Evolutionary conservation across 176 grass and related monocot genomes (phyloP).

Genomic region (Elymus sibiricus): DNA sequence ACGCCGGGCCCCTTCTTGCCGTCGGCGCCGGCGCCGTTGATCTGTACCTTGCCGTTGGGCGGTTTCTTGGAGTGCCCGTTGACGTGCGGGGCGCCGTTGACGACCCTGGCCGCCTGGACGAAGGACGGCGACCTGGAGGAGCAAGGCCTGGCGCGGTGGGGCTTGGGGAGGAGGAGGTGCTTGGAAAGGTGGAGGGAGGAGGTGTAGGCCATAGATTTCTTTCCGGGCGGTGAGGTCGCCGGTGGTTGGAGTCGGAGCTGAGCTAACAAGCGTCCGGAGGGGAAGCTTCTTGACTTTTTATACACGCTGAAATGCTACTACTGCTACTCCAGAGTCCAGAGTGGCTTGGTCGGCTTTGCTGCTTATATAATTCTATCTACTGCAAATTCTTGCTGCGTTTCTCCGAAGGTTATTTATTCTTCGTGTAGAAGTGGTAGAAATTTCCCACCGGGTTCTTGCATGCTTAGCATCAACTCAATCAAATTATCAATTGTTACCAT

Average conservation of each 20-base stretch:
- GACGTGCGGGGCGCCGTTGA: slow-evolving; percentile 29
- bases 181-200: slow-evolving; percentile 60
- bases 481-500: not conserved
- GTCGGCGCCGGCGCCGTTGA: slow-evolving; percentile 41
- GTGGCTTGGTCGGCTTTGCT: not conserved
- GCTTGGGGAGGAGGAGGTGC: slow-evolving; percentile 35
- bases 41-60: slow-evolving; percentile 28
- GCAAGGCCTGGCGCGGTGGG: not conserved
- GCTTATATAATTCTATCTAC: not conserved
- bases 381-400: not conserved
- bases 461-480: not conserved
- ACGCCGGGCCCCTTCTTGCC: not conserved
- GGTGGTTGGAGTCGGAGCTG: not conserved
- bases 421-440: not conserved
- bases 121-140: slow-evolving; percentile 20
- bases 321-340: not conserved
- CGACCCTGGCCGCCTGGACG: slow-evolving; percentile 28
- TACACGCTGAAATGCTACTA: not conserved
- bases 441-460: not conserved
- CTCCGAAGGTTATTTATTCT: not conserved
- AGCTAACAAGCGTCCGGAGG: not conserved
- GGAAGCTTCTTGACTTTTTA: slow-evolving; percentile 34
- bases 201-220: slow-evolving; percentile 63
- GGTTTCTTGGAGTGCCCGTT: slow-evolving; percentile 22
- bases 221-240: not conserved